Base-by-base conservation (phyloP, 2,329 filamentous ascomycete genomes). In the Pyrenophora seminiperda region DNA sequence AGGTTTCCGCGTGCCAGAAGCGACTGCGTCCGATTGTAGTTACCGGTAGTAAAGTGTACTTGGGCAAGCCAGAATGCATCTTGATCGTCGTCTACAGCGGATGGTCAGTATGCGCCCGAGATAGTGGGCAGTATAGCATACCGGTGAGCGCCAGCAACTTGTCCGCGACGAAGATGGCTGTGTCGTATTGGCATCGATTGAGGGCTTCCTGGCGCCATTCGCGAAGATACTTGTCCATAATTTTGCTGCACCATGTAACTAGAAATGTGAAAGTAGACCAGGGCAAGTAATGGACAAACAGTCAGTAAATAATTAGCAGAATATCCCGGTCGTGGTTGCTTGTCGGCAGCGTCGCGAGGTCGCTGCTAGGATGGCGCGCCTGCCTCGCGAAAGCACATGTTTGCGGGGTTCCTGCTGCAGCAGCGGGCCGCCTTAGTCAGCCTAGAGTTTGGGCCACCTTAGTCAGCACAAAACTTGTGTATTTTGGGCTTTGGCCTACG, bases 61-160 rank as follows among this genome's bases (percentile, higher is more conserved):
- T 97, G 93, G n/a, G 94, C 94, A 34, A 99, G 87, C 88, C 91
- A 97, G 70, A 96, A 96, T 32, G 92, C 93, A 73, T 99, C 94
- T 59, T 90, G 87, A 67, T 96, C 91, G 72, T 93, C 89, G 68
- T 92, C 94, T 97, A 59, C 7, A 24, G 5, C 19, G 11, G 22
- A 14, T 24, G 31, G 51, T 66, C 22, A 61, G 42, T 53, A 15
- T 59, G 34, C 17, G 39, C 34, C 24, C 24, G 5, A 7, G 7
- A 15, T 34, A 17, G 7, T 10, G 10, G 14, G 11, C 14, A 11
- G 19, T 37, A 11, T 13, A 47, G n/a, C 84, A 61, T 75, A 97
- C 93, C 90, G 30, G 93, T 97, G 68, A 99, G 80, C 50, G 94
- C 94, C 50, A 97, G 82, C 63, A 99, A 81, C 79, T 99, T 99